phyloP scores from a whole-genome alignment of 495 filamentous ascomycete genomes.

The Hyaloscypha hepaticicola region DNA sequence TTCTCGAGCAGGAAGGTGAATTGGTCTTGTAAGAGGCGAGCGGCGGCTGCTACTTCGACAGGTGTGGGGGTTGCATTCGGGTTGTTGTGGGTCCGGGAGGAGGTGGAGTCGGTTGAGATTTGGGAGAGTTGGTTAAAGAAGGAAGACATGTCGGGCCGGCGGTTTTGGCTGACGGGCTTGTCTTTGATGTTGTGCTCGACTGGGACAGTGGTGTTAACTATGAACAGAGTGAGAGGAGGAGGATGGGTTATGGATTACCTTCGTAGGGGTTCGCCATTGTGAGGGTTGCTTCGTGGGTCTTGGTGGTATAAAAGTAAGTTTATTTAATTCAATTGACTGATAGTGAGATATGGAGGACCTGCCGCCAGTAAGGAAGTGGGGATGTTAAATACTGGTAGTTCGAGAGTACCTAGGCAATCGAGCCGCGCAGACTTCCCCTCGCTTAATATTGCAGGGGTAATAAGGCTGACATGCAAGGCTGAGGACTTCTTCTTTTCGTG shows the following conservation, averaged over 20 bases:
- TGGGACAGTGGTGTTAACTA: conserved; percentile 35
- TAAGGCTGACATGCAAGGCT: conserved; percentile 8
- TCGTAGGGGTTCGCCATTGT: conserved; percentile 30
- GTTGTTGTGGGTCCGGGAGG: conserved; percentile 47
- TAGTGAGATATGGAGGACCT: not conserved
- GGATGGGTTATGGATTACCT: conserved; percentile 14
- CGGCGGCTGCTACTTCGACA: conserved; percentile 64
- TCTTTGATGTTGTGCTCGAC: conserved; percentile 80
- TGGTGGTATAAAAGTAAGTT: not conserved
- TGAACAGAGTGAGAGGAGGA: not conserved
- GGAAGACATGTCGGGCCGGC: conserved; percentile 80
- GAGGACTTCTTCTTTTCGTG: not conserved
- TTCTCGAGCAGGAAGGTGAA: conserved; percentile 28
- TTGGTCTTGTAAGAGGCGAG: conserved; percentile 52
- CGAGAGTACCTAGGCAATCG: not conserved
- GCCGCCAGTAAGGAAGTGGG: not conserved
- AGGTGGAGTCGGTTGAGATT: conserved; percentile 50
- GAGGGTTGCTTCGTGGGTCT: not conserved
- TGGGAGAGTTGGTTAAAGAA: conserved; percentile 79
- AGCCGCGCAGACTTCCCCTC: not conserved
- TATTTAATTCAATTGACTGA: not conserved
- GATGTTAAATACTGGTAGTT: not conserved
- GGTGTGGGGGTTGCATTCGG: conserved; percentile 70
- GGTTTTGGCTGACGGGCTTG: conserved; percentile 40
- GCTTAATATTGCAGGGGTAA: not conserved